Evolutionary conservation across 805 yeast genomes (phyloP).

Genomic region (Cyberlindnera suaveolens): DNA sequence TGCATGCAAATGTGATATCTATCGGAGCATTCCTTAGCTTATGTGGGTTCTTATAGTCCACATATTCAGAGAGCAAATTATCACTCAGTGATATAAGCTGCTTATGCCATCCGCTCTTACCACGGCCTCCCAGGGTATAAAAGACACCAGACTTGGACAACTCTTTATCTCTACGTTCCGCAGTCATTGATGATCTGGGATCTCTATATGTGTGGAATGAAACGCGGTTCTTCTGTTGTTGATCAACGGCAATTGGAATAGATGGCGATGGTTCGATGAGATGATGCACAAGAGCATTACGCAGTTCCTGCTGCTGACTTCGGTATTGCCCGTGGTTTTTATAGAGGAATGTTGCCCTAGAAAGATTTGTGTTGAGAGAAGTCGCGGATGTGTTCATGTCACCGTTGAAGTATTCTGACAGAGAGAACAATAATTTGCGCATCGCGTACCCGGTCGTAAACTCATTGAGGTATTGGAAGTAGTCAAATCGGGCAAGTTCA

Average conservation of each 20-base stretch:
- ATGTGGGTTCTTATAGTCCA: conserved; percentile 73
- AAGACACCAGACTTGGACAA: conserved; percentile 6
- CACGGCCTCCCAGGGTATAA: conserved; percentile 12
- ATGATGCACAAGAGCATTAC: conserved; percentile 1
- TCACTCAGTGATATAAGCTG: conserved; percentile 74
- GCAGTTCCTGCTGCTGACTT: conserved; percentile 5
- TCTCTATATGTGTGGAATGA: background rate
- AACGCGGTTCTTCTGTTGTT: background rate
- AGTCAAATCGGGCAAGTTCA: conserved; percentile 40
- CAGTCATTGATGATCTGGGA: background rate
- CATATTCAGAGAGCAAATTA: conserved; percentile 64
- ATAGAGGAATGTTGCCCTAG: conserved; percentile 11
- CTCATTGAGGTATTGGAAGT: conserved; percentile 34
- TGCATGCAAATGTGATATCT: conserved; percentile 62
- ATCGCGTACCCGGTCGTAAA: conserved; percentile 20
- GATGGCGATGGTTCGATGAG: background rate
- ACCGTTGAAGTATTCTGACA: conserved; percentile 8
- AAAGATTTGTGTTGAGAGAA: background rate
- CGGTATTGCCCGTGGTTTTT: conserved; percentile 9
- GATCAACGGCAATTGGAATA: background rate
- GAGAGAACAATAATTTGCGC: conserved; percentile 11
- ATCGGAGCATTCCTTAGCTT: conserved; percentile 60
- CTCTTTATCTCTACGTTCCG: background rate
- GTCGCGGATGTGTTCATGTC: background rate
- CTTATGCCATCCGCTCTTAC: conserved; percentile 63